Conservation (phyloP, 2,329 filamentous ascomycete genomes). For the Pseudohalonectria lignicola region DNA sequence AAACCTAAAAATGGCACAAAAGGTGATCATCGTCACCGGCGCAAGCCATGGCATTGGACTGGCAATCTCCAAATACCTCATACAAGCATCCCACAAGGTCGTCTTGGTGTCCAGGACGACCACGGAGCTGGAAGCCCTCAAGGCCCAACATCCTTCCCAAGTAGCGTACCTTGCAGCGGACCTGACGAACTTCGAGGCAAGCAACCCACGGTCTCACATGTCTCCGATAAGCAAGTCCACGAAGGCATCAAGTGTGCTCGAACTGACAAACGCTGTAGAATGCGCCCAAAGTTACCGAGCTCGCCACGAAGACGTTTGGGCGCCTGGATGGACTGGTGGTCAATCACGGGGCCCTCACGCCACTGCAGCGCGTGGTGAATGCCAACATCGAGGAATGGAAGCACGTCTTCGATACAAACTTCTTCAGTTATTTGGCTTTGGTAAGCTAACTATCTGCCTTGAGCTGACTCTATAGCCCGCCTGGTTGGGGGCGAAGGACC, state of each 20-base stretch:
- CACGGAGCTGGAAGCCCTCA: slow-evolving; percentile 36
- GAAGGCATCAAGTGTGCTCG: no score
- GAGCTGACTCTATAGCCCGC: no score
- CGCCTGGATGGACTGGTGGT: slow-evolving; percentile 71
- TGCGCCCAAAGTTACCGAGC: slow-evolving; percentile 49
- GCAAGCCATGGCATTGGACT: slow-evolving; percentile 54
- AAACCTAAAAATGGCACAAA: slow-evolving; percentile 44
- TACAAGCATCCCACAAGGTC: slow-evolving; percentile 44
- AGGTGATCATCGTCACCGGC: slow-evolving; percentile 60
- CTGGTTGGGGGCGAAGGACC: no score
- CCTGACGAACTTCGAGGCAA: slow-evolving; percentile 40
- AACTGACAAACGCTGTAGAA: no score
- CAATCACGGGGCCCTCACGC: slow-evolving; percentile 77
- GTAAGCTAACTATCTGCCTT: slow-evolving; percentile 33
- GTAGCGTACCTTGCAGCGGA: slow-evolving; percentile 48
- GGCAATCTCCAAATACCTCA: slow-evolving; percentile 39
- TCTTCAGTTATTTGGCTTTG: slow-evolving; percentile 72
- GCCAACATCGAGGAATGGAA: slow-evolving; percentile 65
- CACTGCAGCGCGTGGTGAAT: slow-evolving; percentile 60
- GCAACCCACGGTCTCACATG: no score
- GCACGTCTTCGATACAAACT: slow-evolving; percentile 67
- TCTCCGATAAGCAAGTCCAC: no score
- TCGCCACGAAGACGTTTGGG: slow-evolving; percentile 58
- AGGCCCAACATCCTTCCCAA: slow-evolving; percentile 36
- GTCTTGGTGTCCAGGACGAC: slow-evolving; percentile 46